These are phyloP conservation scores for Aureobasidium sp. DNA, from an alignment of 2,329 filamentous ascomycete genomes.

Conservation along the genomic window DNA sequence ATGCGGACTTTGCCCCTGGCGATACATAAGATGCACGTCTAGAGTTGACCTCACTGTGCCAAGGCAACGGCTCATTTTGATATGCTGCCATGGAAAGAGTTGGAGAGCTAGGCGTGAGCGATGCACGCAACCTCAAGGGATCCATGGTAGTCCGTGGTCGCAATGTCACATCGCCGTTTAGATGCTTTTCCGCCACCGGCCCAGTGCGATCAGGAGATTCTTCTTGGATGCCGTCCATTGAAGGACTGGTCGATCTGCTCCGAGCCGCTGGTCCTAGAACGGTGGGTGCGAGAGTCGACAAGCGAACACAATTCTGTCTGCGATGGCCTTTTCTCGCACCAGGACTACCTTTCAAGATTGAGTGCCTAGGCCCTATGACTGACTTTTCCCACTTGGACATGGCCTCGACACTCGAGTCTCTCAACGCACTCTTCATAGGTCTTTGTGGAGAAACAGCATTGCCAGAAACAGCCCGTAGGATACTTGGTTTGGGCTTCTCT, in stretches of 20 bases:
- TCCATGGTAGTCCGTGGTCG: conserved; percentile 19
- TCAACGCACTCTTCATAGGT: neutral
- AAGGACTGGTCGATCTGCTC: conserved; percentile 31
- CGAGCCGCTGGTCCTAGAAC: conserved; percentile 32
- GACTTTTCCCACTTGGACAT: conserved; percentile 38
- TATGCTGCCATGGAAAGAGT: conserved; percentile 26
- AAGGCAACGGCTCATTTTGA: conserved; percentile 4
- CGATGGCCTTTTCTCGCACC: conserved; percentile 38
- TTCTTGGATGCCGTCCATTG: conserved; percentile 35
- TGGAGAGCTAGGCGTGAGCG: conserved; percentile 36
- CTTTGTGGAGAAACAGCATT: conserved; percentile 30
- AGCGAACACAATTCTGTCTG: conserved; percentile 40
- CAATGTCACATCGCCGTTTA: conserved; percentile 11
- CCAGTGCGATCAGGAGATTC: conserved; percentile 20
- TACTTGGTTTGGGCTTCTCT: conserved; percentile 24
- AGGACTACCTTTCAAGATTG: conserved; percentile 39
- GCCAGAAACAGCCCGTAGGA: conserved; percentile 28
- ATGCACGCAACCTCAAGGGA: conserved; percentile 30
- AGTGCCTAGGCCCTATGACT: conserved; percentile 33
- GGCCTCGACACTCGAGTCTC: neutral
- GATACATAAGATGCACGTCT: neutral
- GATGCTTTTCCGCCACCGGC: neutral
- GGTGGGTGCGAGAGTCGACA: conserved; percentile 37
- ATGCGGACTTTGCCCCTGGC: neutral
- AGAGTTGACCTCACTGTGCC: neutral